Percentiles rank a stretch among this genome's conserved stretches.
Conservation (phyloP, 768 basidiomycete species). For the Auricularia auricula-judae region DNA sequence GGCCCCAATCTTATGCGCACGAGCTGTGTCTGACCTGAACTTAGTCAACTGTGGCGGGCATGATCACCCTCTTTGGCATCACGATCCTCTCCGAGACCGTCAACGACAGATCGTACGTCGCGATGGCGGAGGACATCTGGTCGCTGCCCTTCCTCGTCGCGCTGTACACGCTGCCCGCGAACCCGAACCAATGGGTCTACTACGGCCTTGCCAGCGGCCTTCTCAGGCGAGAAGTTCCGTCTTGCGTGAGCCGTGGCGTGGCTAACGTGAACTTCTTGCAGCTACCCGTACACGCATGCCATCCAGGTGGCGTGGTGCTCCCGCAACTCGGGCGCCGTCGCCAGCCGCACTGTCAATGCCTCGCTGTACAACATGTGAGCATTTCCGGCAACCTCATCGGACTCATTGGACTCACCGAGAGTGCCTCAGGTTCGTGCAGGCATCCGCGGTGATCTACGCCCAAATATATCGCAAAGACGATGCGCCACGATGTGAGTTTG, state of each 20-base stretch:
- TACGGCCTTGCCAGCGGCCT: conserved; percentile 18
- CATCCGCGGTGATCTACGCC: conserved; percentile 32
- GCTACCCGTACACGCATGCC: conserved; percentile 43
- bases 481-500: conserved; percentile 37
- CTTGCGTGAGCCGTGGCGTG: background rate
- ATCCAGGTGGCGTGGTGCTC: conserved; percentile 47
- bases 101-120: conserved; percentile 43
- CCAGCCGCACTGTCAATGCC: conserved; percentile 47
- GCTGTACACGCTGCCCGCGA: conserved; percentile 36
- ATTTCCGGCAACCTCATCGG: background rate
- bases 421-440: conserved; percentile 30
- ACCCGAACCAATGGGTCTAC: conserved; percentile 46
- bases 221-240: background rate
- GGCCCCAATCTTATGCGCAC: too few species aligned
- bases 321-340: conserved; percentile 47
- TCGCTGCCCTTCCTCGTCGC: conserved; percentile 49
- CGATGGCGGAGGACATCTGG: conserved; percentile 48
- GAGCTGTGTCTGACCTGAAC: background rate
- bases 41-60: conserved; percentile 25
- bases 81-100: conserved; percentile 44
- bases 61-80: conserved; percentile 30
- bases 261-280: conserved; percentile 33
- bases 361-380: conserved; percentile 22
- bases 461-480: conserved; percentile 48
- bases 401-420: background rate